A percentile compares a stretch with the other conserved stretches of the same genome.
Conservation (phyloP, 1,139 yeast species). For the Suhomyces bolitotheri region DNA sequence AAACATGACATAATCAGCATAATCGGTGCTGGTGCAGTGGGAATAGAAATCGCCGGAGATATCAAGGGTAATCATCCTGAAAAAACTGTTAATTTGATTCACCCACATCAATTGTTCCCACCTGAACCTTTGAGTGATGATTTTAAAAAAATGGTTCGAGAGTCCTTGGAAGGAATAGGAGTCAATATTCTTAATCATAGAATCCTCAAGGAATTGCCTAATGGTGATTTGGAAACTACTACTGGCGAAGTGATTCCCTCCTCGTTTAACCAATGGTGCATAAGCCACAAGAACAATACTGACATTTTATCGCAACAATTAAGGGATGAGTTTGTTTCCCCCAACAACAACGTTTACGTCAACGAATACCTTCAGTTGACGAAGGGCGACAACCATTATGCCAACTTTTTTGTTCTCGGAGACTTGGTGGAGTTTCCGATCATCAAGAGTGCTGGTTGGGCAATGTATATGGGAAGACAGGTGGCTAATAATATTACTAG, state of each 20-base stretch:
- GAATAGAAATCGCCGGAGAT: constrained; percentile 52
- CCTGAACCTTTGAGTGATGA: constrained; percentile 40
- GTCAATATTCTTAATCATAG: constrained; percentile 25
- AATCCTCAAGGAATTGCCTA: constrained; percentile 24
- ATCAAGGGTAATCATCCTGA: constrained; percentile 37
- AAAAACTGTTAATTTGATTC: constrained; percentile 39
- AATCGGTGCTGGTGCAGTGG: constrained; percentile 55
- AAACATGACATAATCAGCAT: constrained; percentile 31
- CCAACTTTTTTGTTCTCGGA: constrained; percentile 40
- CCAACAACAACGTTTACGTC: constrained; percentile 30
- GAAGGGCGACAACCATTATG: constrained; percentile 14
- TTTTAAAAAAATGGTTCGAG: constrained; percentile 29
- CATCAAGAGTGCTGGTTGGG: constrained; percentile 52
- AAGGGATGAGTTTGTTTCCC: constrained; percentile 24
- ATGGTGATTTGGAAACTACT: constrained; percentile 34
- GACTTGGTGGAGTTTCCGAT: constrained; percentile 44
- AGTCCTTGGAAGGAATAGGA: constrained; percentile 27
- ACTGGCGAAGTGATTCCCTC: constrained; percentile 32
- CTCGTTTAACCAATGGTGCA: constrained; percentile 47
- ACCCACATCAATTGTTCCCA: constrained; percentile 42
- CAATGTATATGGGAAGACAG: constrained; percentile 45
- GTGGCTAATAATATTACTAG: constrained; percentile 42
- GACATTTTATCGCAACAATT: constrained; percentile 23
- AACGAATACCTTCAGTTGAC: constrained; percentile 41
- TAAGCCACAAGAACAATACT: constrained; percentile 42